A percentile compares a stretch with the other conserved stretches of the same genome.
Evolutionary conservation across 1,139 yeast genomes (phyloP).

Genomic region (Debaryomyces nepalensis): DNA sequence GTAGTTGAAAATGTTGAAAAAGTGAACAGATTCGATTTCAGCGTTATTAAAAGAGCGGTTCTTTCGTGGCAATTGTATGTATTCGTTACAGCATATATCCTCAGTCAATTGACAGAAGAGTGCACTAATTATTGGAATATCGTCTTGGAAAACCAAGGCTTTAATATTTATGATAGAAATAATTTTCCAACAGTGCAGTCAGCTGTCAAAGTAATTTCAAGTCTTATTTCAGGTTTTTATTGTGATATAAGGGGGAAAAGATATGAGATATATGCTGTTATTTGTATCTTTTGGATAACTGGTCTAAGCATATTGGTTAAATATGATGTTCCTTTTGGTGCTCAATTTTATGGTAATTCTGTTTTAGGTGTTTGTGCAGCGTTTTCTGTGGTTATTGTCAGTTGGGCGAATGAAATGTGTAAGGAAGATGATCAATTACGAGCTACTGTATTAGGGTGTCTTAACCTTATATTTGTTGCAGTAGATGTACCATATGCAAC

Average conservation of each 20-base stretch:
- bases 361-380: conserved; percentile 12
- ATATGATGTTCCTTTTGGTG: conserved; percentile 10
- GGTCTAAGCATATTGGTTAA: conserved; percentile 10
- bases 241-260: conserved; percentile 11
- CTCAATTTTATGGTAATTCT: conserved; percentile 9
- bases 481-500: conserved; percentile 3
- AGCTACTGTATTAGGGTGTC: conserved; percentile 11
- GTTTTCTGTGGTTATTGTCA: conserved; percentile 10
- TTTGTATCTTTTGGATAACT: conserved; percentile 8
- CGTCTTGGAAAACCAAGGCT: conserved; percentile 9
- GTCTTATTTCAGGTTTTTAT: conserved; percentile 12
- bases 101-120: conserved; percentile 6
- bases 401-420: conserved; percentile 16
- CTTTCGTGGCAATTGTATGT: conserved; percentile 3
- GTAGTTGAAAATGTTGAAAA: conserved; percentile 9
- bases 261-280: neutral
- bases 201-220: conserved; percentile 13
- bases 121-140: conserved; percentile 10
- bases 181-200: conserved; percentile 14
- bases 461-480: conserved; percentile 7
- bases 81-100: conserved; percentile 6
- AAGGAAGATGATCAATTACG: conserved; percentile 10
- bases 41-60: conserved; percentile 7
- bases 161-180: conserved; percentile 12
- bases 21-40: conserved; percentile 7